Conservation (phyloP, 371 early-diverging fungal species). For the Haplosporangium sp. region DNA sequence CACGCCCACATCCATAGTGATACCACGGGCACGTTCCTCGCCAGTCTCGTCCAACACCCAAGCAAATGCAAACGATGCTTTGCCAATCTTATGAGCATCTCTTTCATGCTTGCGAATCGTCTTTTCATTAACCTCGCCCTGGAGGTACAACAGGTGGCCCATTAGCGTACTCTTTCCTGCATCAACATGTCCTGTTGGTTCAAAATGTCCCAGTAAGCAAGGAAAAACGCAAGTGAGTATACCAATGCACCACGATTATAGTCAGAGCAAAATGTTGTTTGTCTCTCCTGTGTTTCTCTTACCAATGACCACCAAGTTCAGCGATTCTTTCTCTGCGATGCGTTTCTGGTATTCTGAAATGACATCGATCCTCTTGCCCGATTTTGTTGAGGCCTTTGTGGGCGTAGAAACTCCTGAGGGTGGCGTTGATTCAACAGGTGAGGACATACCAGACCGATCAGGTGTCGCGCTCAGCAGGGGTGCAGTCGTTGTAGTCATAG, state of each 20-base stretch:
- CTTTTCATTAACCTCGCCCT: conserved; percentile 91
- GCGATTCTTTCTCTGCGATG: conserved; percentile 69
- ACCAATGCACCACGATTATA: background rate
- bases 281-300: conserved; percentile 9
- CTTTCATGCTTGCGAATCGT: conserved; percentile 93
- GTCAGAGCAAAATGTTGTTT: conserved; percentile 1
- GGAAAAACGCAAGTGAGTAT: background rate
- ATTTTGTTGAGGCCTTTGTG: conserved; percentile 55
- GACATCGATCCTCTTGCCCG: conserved; percentile 76
- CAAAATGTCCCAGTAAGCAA: background rate
- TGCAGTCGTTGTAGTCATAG: conserved; percentile 7
- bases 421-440: conserved; percentile 38
- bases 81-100: conserved; percentile 93
- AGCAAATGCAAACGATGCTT: conserved; percentile 93
- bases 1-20: conserved; percentile 96
- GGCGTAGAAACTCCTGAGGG: conserved; percentile 57
- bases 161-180: conserved; percentile 98
- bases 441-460: conserved; percentile 26
- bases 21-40: conserved; percentile 93
- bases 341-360: conserved; percentile 80
- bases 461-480: conserved; percentile 9
- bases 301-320: conserved; percentile 92
- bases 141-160: conserved; percentile 93
- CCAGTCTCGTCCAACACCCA: conserved; percentile 97
- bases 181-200: conserved; percentile 93